Percentiles rank a stretch among this genome's conserved stretches.
Evolutionary conservation across 169 alveolate species (phyloP).

Genomic region (Sarcocystis neurona): DNA sequence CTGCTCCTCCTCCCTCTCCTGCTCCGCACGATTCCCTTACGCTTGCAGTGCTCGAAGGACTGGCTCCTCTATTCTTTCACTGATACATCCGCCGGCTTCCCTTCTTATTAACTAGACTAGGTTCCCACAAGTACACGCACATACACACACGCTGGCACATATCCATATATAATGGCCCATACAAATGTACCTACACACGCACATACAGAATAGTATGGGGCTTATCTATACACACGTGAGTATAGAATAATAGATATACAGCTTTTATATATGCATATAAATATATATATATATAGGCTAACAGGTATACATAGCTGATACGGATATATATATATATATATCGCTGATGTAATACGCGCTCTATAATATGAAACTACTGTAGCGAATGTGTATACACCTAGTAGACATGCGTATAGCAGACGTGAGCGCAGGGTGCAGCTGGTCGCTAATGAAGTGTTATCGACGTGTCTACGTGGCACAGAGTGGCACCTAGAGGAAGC

Average conservation of each 20-base stretch:
- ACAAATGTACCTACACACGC: neutral
- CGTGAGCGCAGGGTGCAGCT: no score
- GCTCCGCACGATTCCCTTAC: no score
- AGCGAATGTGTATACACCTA: no score
- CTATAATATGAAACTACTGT: no score
- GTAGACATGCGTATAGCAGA: no score
- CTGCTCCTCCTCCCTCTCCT: no score
- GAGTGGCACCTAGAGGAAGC: no score
- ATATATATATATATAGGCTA: neutral
- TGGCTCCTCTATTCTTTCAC: neutral
- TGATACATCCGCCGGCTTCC: neutral
- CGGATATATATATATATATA: neutral
- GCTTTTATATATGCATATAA: neutral
- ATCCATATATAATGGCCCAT: neutral
- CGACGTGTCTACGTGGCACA: no score
- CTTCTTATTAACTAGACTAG: neutral
- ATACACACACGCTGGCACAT: neutral
- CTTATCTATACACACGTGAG: neutral
- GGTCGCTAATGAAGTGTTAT: no score
- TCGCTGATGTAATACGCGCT: no score
- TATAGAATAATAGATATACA: no score
- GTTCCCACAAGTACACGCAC: neutral
- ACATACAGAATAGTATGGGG: neutral
- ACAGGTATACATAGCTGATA: neutral
- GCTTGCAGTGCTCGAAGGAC: neutral